These are phyloP conservation scores for Neonectria sp. DNA, from an alignment of 2,329 filamentous ascomycete genomes.

Conservation along the genomic window DNA sequence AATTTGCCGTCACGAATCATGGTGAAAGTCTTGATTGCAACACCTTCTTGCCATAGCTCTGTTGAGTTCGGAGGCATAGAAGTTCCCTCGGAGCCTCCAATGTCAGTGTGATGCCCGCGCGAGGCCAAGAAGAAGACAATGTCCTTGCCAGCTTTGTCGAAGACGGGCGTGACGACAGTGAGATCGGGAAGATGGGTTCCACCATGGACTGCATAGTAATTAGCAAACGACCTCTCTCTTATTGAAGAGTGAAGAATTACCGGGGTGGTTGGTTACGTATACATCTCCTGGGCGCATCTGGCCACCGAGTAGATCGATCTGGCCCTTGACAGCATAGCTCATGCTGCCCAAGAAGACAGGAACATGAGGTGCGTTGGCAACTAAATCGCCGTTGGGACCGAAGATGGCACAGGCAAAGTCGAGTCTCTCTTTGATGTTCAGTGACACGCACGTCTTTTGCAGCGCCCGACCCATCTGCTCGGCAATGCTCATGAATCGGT, in stretches of 20 bases:
- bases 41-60: conserved; percentile 70
- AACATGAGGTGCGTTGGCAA: conserved; percentile 82
- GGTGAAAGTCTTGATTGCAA: conserved; percentile 61
- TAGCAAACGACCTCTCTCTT: not conserved
- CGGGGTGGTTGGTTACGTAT: conserved; percentile 71
- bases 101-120: conserved; percentile 36
- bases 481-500: conserved; percentile 85
- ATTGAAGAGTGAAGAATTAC: not conserved
- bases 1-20: conserved; percentile 42
- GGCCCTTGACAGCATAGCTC: conserved; percentile 81
- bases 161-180: conserved; percentile 35
- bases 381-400: conserved; percentile 78
- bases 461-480: conserved; percentile 84
- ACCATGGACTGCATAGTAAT: not conserved
- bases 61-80: conserved; percentile 67
- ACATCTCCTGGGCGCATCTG: conserved; percentile 82
- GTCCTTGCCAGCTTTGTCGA: conserved; percentile 28
- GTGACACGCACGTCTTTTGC: conserved; percentile 81
- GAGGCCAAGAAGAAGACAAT: conserved; percentile 36
- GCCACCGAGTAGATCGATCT: conserved; percentile 74
- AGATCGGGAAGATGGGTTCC: conserved; percentile 32
- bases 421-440: conserved; percentile 84
- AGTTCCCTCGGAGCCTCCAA: conserved; percentile 34
- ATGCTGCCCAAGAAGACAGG: conserved; percentile 85
- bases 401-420: conserved; percentile 86